Conservation (phyloP, 352 stramenopile genomes). For the Phytophthora quininea region DNA sequence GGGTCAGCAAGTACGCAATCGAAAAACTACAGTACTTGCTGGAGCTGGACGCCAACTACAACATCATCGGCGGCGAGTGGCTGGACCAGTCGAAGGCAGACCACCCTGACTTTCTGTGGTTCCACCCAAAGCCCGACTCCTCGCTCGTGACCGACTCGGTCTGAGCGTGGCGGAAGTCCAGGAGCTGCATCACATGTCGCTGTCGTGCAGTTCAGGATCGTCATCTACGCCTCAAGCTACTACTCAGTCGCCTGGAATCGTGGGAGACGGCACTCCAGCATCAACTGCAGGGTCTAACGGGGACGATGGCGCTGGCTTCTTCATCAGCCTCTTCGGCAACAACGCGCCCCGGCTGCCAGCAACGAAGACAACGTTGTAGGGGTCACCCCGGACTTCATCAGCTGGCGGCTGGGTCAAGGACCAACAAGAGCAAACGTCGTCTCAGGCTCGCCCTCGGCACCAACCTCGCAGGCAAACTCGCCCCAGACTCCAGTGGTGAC, state of each 20-base stretch:
- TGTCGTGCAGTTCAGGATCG: constrained; percentile 1
- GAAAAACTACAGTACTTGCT: constrained; percentile 45
- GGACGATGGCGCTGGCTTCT: too few species aligned
- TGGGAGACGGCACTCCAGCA: too few species aligned
- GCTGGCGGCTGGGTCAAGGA: too few species aligned
- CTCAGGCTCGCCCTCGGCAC: not conserved
- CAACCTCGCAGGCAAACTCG: not conserved
- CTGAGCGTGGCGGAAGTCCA: constrained; percentile 35
- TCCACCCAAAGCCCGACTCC: constrained; percentile 27
- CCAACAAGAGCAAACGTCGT: not conserved
- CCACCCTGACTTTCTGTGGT: constrained; percentile 47
- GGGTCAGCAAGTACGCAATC: constrained; percentile 22
- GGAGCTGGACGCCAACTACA: constrained; percentile 37
- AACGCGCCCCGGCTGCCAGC: too few species aligned
- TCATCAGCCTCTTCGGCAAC: too few species aligned
- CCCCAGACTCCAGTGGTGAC: not conserved
- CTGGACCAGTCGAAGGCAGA: constrained; percentile 28
- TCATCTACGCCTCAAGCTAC: not conserved
- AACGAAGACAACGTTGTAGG: too few species aligned
- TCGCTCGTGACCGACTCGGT: constrained; percentile 25
- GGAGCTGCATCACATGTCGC: constrained; percentile 27
- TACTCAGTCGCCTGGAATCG: not conserved
- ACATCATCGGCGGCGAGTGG: constrained; percentile 48
- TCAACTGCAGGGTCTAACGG: too few species aligned
- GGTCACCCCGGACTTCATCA: too few species aligned